Conservation (phyloP, 768 basidiomycete species). For the Tylopilus sp. region DNA sequence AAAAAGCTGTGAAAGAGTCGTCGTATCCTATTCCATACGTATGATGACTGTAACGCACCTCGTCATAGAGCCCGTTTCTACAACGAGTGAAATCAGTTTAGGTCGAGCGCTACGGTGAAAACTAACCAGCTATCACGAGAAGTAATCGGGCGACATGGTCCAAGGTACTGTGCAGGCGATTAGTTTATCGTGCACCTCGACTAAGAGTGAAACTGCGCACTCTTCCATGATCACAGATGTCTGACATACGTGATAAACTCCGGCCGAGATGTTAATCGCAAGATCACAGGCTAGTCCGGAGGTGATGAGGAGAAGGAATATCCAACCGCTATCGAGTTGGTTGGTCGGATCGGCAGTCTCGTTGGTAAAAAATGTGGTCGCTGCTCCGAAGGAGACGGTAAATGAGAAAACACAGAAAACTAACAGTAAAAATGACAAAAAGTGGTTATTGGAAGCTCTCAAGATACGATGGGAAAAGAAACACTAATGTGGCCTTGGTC, state of each 20-base stretch:
- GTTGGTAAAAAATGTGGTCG: constrained; percentile 15
- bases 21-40: too few species aligned
- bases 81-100: constrained; percentile 4
- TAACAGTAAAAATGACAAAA: constrained; percentile 12
- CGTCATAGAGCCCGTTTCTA: constrained; percentile 15
- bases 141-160: constrained; percentile 1
- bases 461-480: constrained; percentile 22
- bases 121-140: constrained; percentile 14
- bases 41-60: constrained; percentile 9
- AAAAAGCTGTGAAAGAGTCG: constrained; percentile 5
- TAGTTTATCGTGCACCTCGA: neutral
- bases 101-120: neutral
- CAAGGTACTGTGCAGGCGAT: constrained; percentile 2
- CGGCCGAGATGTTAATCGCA: constrained; percentile 5
- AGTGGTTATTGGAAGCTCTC: constrained; percentile 12
- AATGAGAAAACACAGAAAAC: constrained; percentile 19
- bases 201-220: constrained; percentile 1
- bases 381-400: constrained; percentile 19
- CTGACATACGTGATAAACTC: constrained; percentile 8
- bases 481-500: constrained; percentile 7
- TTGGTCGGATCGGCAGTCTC: neutral
- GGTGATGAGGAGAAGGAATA: constrained; percentile 17
- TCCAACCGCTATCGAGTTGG: constrained; percentile 14
- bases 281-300: constrained; percentile 19
- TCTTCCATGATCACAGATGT: neutral